Percentiles rank a stretch among this genome's conserved stretches.
Conservation (phyloP, 1,139 yeast genomes). For the Kodamaea sp. region DNA sequence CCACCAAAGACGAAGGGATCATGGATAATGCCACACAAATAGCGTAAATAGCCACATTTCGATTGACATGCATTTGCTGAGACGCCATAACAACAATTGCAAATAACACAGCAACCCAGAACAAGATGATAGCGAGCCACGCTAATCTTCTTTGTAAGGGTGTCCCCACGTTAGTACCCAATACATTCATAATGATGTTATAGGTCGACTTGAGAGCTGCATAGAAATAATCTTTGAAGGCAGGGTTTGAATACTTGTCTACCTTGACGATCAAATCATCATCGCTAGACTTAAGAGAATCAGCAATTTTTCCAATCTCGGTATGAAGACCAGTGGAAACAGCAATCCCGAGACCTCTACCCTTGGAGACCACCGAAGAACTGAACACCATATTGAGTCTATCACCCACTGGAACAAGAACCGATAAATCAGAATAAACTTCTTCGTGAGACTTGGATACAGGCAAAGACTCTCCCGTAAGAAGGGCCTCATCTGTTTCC, state of each 20-base stretch:
- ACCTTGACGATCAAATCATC: constrained; percentile 27
- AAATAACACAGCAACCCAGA: constrained; percentile 70
- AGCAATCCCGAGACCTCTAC: constrained; percentile 72
- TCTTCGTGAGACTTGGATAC: constrained; percentile 55
- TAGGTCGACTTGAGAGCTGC: constrained; percentile 17
- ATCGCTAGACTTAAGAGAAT: constrained; percentile 48
- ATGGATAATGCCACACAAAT: constrained; percentile 80
- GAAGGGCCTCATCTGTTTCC: constrained; percentile 78
- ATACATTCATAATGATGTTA: constrained; percentile 58
- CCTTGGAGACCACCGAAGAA: constrained; percentile 73
- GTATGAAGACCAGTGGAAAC: constrained; percentile 69
- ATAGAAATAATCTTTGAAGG: constrained; percentile 16
- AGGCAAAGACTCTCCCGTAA: constrained; percentile 82
- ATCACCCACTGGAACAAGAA: constrained; percentile 69
- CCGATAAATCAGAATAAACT: constrained; percentile 36
- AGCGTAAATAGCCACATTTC: constrained; percentile 79
- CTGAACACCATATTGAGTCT: constrained; percentile 72
- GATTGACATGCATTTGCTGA: constrained; percentile 64
- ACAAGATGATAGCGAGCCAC: constrained; percentile 67
- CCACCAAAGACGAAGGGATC: constrained; percentile 83
- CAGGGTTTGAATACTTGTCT: constrained; percentile 17
- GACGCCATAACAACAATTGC: constrained; percentile 83
- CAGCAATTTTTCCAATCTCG: constrained; percentile 78
- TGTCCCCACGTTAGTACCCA: constrained; percentile 78
- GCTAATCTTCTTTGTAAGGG: constrained; percentile 71